Conservation (phyloP, 805 yeast species). For the Kluyveromyces wickerhamii region DNA sequence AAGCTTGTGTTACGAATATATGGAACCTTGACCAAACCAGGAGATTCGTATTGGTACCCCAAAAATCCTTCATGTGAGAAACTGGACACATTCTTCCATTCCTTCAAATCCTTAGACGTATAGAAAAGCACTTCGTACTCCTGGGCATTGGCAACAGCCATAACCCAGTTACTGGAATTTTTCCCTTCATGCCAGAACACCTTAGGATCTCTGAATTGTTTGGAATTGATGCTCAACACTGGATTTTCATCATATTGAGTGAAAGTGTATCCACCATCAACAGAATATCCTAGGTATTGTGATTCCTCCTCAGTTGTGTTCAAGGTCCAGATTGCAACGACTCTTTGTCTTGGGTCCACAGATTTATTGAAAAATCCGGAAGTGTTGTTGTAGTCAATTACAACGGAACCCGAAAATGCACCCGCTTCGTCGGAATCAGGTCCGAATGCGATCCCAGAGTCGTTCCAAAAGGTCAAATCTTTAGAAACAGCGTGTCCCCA, state of each 20-base stretch:
- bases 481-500: constrained; percentile 38
- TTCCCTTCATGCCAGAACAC: constrained; percentile 28
- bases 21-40: constrained; percentile 31
- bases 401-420: constrained; percentile 33
- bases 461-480: constrained; percentile 31
- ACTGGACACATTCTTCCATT: constrained; percentile 25
- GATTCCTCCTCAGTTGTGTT: constrained; percentile 22
- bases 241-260: constrained; percentile 26
- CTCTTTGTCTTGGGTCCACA: constrained; percentile 25
- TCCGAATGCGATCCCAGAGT: constrained; percentile 28
- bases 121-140: constrained; percentile 25
- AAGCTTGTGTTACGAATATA: constrained; percentile 10
- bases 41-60: constrained; percentile 38
- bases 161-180: constrained; percentile 26
- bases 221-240: constrained; percentile 25
- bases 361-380: constrained; percentile 28
- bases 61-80: constrained; percentile 23
- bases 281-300: constrained; percentile 31
- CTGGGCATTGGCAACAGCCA: constrained; percentile 27
- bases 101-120: constrained; percentile 21
- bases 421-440: constrained; percentile 25
- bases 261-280: constrained; percentile 32
- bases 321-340: constrained; percentile 33
- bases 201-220: constrained; percentile 33
- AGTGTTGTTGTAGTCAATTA: constrained; percentile 32